A percentile compares a stretch with the other conserved stretches of the same genome.
Conservation (phyloP, 352 stramenopile genomes). For the Hyphochytrium catenoides region DNA sequence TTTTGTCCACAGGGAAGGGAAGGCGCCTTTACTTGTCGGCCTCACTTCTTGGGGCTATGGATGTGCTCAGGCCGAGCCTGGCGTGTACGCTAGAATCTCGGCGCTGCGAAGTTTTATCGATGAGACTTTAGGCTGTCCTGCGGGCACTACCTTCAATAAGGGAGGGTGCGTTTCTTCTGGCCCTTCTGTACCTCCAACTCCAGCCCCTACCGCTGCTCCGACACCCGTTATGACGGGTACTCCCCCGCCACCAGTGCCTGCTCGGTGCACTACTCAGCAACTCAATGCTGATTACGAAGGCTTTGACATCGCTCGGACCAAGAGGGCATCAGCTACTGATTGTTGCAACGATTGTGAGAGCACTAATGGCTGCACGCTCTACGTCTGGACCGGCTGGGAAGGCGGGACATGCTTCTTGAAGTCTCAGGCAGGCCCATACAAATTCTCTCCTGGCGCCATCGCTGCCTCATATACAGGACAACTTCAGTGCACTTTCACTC, state of each 20-base stretch:
- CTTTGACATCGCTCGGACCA: slow-evolving; percentile 1
- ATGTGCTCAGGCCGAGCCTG: slow-evolving; percentile 17
- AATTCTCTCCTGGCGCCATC: neutral
- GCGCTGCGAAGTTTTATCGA: slow-evolving; percentile 4
- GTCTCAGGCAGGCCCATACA: neutral
- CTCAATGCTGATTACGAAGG: slow-evolving; percentile 2
- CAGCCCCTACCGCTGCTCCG: no score
- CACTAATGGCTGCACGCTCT: neutral
- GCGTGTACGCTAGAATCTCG: slow-evolving; percentile 28
- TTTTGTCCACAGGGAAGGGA: slow-evolving; percentile 8
- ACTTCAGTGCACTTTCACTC: neutral
- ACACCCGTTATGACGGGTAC: no score
- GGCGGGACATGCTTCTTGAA: slow-evolving; percentile 4
- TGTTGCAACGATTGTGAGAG: slow-evolving; percentile 1
- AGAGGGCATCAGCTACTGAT: neutral
- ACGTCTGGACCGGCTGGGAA: slow-evolving; percentile 5
- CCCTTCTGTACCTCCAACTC: no score
- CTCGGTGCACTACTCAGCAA: neutral
- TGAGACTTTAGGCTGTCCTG: no score
- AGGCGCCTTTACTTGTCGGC: slow-evolving; percentile 19
- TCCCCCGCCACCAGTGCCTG: no score
- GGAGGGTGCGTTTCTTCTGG: no score
- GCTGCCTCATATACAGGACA: neutral
- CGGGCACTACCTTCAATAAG: no score
- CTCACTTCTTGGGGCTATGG: slow-evolving; percentile 31